A percentile compares a stretch with the other conserved stretches of the same genome.
Conservation (phyloP, 176 grass and related monocot genomes). For the Aegilops tauschii region DNA sequence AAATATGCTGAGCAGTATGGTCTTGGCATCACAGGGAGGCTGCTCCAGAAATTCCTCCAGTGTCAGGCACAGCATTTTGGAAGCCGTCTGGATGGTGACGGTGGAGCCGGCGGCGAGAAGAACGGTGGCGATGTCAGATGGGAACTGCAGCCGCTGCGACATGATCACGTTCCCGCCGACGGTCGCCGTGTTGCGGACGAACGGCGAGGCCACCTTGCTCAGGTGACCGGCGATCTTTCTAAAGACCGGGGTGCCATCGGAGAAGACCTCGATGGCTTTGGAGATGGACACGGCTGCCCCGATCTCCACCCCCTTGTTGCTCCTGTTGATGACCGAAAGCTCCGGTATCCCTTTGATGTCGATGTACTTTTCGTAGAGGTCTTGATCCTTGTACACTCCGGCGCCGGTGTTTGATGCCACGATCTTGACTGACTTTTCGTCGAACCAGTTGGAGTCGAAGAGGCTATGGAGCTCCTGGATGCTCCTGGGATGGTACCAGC, state of each 20-base stretch:
- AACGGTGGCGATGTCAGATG: conserved; percentile 69
- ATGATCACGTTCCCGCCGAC: conserved; percentile 84
- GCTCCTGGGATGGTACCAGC: conserved; percentile 61
- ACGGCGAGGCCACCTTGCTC: conserved; percentile 62
- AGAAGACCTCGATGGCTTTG: conserved; percentile 64
- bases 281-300: conserved; percentile 74
- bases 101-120: conserved; percentile 59
- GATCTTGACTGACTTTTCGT: conserved; percentile 48
- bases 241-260: conserved; percentile 44
- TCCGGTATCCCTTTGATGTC: conserved; percentile 63
- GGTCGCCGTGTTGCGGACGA: conserved; percentile 75
- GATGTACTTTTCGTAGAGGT: conserved; percentile 56
- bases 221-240: conserved; percentile 71
- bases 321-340: conserved; percentile 45
- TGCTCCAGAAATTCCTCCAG: conserved; percentile 77
- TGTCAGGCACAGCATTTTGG: conserved; percentile 41
- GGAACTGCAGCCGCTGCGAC: conserved; percentile 59
- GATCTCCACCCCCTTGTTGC: conserved; percentile 53
- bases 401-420: conserved; percentile 75
- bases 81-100: conserved; percentile 43
- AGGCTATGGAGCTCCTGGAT: conserved; percentile 50
- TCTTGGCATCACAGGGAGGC: conserved; percentile 55
- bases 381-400: conserved; percentile 75
- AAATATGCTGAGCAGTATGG: conserved; percentile 61
- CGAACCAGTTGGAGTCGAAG: conserved; percentile 39